Evolutionary conservation across 495 filamentous ascomycete genomes (phyloP), one percentile per base, ranked within the genome.

Genomic region (Chaetomium tenue): DNA sequence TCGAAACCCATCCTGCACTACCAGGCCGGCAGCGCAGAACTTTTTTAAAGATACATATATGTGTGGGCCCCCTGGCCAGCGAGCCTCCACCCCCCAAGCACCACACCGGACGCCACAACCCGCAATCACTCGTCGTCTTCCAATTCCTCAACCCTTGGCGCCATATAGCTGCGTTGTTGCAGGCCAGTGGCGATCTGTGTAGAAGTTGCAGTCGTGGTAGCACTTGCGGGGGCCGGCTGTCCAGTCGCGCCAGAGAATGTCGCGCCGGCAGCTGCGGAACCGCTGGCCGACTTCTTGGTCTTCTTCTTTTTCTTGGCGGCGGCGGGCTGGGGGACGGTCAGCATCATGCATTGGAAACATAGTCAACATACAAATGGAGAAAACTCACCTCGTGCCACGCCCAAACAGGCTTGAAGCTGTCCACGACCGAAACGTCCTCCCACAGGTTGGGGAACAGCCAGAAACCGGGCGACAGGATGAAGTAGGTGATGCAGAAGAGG

Each of bases 401-500:
- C 93, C 95, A 98, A 40, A 94, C 75, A 28, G 95, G 95, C 77
- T 89, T 89, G 82, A 99, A 99, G 76, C 90, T 95, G 66, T 99
- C 95, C 71, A 98, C 89, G 77, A 99, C 97, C 9, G 93, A 94
- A 51, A 99, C 95, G 74, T 99, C 95, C 76, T 98, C 95, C 78
- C 97, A 99, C 23, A 99, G 75, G 73, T 99, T 99, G 52, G 95
- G 95, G 81, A 92, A 99, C 52, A 99, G 82, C 95, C 95, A 99
- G 33, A 99, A 81, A 66, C 95, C 95, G 1, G 93, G 94, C 16
- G 92, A 82, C 12, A 86, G 83, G 9, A 85, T 81, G 72, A 98
- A 93, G 69, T 96, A 90, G 13, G 95, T 98, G 72, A 93, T 77
- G 69, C 89, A 89, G 79, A 98, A 99, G n/a, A 99, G 79, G 59